A percentile compares a stretch with the other conserved stretches of the same genome.
Conservation (phyloP, 2,329 filamentous ascomycete species). For the Acarospora socialis region DNA sequence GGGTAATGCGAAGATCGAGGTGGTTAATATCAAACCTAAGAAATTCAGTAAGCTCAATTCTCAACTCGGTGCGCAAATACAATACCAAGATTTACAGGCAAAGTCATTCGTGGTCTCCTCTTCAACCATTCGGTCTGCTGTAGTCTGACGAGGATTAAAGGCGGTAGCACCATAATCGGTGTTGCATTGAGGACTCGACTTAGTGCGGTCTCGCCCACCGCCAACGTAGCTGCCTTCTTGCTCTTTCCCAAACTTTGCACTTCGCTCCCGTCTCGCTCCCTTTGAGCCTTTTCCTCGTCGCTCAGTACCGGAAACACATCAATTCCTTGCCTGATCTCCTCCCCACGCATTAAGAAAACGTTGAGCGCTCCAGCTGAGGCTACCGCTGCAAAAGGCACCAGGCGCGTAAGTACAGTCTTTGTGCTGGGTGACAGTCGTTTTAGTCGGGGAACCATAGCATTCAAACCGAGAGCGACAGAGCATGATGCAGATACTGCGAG, state of each 20-base stretch:
- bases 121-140: constrained; percentile 75
- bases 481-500: constrained; percentile 87
- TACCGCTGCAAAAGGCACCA: constrained; percentile 92
- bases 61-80: too few relatives aligned
- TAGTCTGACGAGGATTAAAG: constrained; percentile 68
- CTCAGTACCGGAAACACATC: constrained; percentile 77
- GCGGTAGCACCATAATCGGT: constrained; percentile 93
- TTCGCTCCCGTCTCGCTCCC: constrained; percentile 49
- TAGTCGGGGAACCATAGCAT: constrained; percentile 73
- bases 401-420: constrained; percentile 61
- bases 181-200: constrained; percentile 86
- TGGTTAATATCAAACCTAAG: constrained; percentile 59
- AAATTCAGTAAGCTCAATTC: too few relatives aligned
- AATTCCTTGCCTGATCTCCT: constrained; percentile 87
- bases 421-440: constrained; percentile 62
- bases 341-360: constrained; percentile 92
- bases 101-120: constrained; percentile 57
- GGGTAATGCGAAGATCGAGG: constrained; percentile 77
- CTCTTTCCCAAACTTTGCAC: constrained; percentile 68
- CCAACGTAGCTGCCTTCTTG: constrained; percentile 72
- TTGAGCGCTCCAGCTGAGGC: constrained; percentile 84
- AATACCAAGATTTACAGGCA: constrained; percentile 67
- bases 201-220: constrained; percentile 83
- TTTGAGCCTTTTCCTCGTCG: constrained; percentile 50
- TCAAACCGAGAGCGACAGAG: constrained; percentile 82